These are phyloP conservation scores for Chaetomidium leptoderma DNA, from an alignment of 495 filamentous ascomycete genomes.

Conservation along the genomic window DNA sequence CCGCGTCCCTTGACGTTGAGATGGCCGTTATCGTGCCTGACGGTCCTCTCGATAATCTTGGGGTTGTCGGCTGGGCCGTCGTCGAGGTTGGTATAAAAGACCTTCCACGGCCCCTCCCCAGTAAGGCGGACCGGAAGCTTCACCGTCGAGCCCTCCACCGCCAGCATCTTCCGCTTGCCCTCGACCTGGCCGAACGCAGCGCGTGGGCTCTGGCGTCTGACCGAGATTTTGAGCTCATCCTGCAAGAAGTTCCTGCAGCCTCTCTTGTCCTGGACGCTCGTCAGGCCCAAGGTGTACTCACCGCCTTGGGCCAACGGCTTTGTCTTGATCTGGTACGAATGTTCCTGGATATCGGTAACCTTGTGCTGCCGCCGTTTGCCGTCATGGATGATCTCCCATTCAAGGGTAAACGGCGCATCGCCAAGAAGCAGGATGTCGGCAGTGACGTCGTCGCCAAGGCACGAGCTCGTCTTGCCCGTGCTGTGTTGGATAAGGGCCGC, in stretches of 20 bases:
- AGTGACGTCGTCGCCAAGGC: constrained; percentile 73
- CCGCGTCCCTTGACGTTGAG: constrained; percentile 63
- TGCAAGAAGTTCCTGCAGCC: constrained; percentile 80
- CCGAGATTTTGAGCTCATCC: constrained; percentile 74
- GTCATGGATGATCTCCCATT: constrained; percentile 90
- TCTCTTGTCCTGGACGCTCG: constrained; percentile 76
- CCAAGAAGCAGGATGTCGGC: constrained; percentile 71
- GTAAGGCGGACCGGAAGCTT: constrained; percentile 76
- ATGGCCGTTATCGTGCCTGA: constrained; percentile 64
- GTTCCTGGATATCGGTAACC: constrained; percentile 56
- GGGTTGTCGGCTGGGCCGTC: constrained; percentile 30
- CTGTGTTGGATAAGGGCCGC: constrained; percentile 65
- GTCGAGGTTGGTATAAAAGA: constrained; percentile 66
- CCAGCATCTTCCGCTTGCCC: constrained; percentile 63
- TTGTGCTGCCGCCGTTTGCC: constrained; percentile 71
- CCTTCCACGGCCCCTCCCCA: constrained; percentile 75
- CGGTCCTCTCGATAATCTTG: constrained; percentile 27
- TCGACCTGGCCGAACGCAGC: constrained; percentile 80
- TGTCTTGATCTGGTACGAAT: constrained; percentile 65
- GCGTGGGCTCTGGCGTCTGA: constrained; percentile 79
- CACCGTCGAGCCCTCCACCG: constrained; percentile 68
- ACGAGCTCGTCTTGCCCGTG: constrained; percentile 54
- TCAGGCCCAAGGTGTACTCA: constrained; percentile 79
- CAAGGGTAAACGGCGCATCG: constrained; percentile 79
- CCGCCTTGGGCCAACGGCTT: constrained; percentile 70